These are phyloP conservation scores for Aureobasidium sp. DNA, from an alignment of 2,329 filamentous ascomycete genomes.

Conservation along the genomic window DNA sequence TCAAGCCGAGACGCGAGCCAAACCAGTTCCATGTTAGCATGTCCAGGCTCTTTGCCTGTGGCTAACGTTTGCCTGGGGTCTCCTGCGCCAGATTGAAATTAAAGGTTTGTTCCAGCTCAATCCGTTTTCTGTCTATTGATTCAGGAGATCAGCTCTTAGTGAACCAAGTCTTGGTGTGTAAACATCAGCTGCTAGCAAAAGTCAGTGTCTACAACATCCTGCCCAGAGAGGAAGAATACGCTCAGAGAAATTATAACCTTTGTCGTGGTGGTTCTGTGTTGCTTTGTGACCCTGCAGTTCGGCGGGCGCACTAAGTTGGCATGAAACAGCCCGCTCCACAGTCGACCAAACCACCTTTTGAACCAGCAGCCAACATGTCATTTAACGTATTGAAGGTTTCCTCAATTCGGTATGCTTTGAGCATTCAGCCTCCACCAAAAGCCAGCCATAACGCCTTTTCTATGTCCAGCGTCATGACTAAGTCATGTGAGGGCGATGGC, in stretches of 20 bases:
- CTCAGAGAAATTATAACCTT: neutral
- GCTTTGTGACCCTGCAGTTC: conserved; percentile 11
- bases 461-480: neutral
- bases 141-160: neutral
- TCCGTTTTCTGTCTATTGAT: neutral
- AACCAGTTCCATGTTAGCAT: neutral
- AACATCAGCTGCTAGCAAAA: neutral
- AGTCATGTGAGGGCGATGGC: neutral
- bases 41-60: neutral
- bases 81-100: conserved; percentile 6
- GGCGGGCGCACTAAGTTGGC: conserved; percentile 12
- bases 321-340: conserved; percentile 15
- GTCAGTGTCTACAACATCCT: neutral
- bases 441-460: neutral
- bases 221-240: neutral
- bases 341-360: conserved; percentile 8
- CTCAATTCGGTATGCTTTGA: neutral
- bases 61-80: conserved; percentile 6
- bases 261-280: neutral
- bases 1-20: conserved; percentile 13
- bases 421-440: conserved; percentile 1
- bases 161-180: neutral
- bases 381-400: neutral
- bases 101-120: conserved; percentile 2
- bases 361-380: neutral